phyloP scores from a whole-genome alignment of 352 stramenopile species.

The Phytophthora idaei region DNA sequence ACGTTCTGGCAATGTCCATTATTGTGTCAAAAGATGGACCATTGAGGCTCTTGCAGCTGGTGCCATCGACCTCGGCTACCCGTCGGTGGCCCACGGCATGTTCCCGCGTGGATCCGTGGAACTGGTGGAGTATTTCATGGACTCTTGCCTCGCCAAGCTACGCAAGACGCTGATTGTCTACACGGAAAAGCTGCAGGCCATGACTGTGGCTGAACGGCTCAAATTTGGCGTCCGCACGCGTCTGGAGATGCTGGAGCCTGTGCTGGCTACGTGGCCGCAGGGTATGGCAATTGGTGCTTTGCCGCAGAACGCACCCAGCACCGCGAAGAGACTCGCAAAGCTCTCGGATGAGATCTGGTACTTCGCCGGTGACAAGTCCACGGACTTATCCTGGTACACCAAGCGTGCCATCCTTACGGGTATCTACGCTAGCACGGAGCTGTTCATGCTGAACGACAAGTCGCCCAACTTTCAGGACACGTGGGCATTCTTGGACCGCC shows the following conservation, averaged over 20 bases:
- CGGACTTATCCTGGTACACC: constrained; percentile 85
- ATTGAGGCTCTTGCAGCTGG: constrained; percentile 76
- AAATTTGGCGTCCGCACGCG: constrained; percentile 80
- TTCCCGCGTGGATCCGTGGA: constrained; percentile 78
- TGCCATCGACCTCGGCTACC: constrained; percentile 68
- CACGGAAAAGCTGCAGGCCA: constrained; percentile 64
- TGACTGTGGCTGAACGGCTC: constrained; percentile 79
- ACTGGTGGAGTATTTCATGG: constrained; percentile 88
- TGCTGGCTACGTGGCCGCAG: constrained; percentile 71
- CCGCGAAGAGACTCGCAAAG: constrained; percentile 70
- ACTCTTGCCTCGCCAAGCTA: constrained; percentile 65
- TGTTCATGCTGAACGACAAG: constrained; percentile 86
- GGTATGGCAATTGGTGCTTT: constrained; percentile 82
- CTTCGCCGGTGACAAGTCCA: constrained; percentile 87
- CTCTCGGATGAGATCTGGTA: constrained; percentile 89
- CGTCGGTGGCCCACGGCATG: constrained; percentile 85
- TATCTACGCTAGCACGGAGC: constrained; percentile 83
- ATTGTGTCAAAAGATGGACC: constrained; percentile 62
- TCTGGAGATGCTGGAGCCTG: constrained; percentile 66
- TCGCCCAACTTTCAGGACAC: constrained; percentile 78
- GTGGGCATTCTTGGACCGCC: constrained; percentile 84
- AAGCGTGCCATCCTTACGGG: constrained; percentile 81
- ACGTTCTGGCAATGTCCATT: constrained; percentile 9
- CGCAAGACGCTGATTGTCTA: constrained; percentile 63
- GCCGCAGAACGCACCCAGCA: constrained; percentile 75